These are phyloP conservation scores for Boletus rubropictus DNA, from an alignment of 768 basidiomycete species.

Conservation along the genomic window DNA sequence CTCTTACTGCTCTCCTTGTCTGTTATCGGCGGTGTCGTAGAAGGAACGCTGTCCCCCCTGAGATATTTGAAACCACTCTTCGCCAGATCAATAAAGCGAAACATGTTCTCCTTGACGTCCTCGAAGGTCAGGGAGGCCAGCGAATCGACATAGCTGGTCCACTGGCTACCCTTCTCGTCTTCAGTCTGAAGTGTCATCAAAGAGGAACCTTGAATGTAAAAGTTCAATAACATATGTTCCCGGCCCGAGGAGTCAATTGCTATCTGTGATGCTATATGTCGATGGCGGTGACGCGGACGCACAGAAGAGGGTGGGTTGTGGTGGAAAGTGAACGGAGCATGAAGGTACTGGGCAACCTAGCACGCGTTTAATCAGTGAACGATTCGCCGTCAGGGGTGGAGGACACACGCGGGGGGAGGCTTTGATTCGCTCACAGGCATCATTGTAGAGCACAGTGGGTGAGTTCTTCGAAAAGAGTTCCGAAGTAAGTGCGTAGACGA, in stretches of 20 bases:
- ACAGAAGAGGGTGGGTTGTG: constrained; percentile 73
- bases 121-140: constrained; percentile 53
- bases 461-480: constrained; percentile 88
- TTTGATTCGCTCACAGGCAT: constrained; percentile 48
- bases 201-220: constrained; percentile 65
- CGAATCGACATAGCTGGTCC: constrained; percentile 37
- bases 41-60: constrained; percentile 52
- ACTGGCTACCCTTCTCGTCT: constrained; percentile 23
- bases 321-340: constrained; percentile 65
- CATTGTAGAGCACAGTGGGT: constrained; percentile 72
- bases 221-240: constrained; percentile 81
- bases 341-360: constrained; percentile 67
- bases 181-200: constrained; percentile 19
- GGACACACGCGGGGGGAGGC: constrained; percentile 39
- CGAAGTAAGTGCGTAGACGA: constrained; percentile 71
- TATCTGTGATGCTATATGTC: constrained; percentile 75
- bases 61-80: constrained; percentile 66
- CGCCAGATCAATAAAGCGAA: constrained; percentile 42
- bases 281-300: constrained; percentile 76
- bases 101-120: constrained; percentile 43
- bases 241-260: constrained; percentile 66
- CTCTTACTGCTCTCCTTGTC: constrained; percentile 28
- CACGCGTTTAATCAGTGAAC: neutral
- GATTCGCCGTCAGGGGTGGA: neutral
- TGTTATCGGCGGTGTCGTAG: constrained; percentile 28